Conservation (phyloP, 192 early-diverging fungal genomes). For the Mortierella alpina region DNA sequence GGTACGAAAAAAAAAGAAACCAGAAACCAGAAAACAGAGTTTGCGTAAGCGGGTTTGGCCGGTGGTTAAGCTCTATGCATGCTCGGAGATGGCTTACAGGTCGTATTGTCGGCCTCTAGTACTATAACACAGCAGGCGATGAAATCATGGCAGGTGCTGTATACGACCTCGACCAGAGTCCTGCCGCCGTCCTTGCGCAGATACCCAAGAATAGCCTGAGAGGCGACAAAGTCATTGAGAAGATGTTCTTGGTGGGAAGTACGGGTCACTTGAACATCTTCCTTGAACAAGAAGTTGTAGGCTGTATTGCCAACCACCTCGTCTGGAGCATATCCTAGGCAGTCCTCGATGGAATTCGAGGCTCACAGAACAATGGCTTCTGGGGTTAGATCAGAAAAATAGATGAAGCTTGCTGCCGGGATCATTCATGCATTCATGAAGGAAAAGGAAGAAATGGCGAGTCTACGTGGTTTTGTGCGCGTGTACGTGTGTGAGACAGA, state of each 20-base stretch:
- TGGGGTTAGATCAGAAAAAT: conserved; percentile 58
- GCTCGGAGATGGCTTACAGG: conserved; percentile 7
- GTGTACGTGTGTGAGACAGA: no score
- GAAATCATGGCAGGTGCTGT: conserved; percentile 42
- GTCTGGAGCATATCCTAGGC: conserved; percentile 57
- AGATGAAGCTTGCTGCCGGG: conserved; percentile 55
- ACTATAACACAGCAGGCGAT: conserved; percentile 30
- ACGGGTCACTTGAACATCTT: conserved; percentile 41
- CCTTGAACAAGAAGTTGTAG: conserved; percentile 52
- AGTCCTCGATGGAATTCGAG: conserved; percentile 50
- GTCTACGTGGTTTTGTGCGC: no score
- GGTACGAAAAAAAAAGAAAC: no score
- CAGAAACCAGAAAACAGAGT: no score
- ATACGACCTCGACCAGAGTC: conserved; percentile 23
- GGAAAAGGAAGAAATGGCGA: no score
- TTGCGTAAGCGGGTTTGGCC: no score
- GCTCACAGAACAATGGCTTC: conserved; percentile 46
- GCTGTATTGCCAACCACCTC: conserved; percentile 55
- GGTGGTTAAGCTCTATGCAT: no score
- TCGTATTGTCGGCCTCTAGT: conserved; percentile 7
- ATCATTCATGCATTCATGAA: conserved; percentile 7
- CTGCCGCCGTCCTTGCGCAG: conserved; percentile 48
- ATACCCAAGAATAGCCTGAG: conserved; percentile 45
- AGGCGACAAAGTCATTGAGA: conserved; percentile 53
- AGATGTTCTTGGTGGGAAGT: conserved; percentile 52